Evolutionary conservation across 768 basidiomycete species (phyloP).

Genomic region (Leucocoprinus birnbaumii): DNA sequence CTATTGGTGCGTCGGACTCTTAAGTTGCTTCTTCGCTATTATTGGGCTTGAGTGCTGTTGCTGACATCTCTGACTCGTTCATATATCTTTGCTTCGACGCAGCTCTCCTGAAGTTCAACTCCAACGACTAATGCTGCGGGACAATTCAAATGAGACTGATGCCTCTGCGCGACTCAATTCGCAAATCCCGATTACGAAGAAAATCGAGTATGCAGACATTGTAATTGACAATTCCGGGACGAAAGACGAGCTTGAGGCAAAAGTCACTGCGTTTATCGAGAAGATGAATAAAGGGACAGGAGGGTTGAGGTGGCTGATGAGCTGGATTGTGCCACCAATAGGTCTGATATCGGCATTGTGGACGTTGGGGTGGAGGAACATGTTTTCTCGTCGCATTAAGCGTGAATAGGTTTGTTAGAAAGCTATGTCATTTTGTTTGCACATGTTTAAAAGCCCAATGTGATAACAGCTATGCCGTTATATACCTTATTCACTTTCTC

Average conservation of each 20-base stretch:
- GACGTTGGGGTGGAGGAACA: background rate
- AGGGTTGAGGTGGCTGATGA: slow-evolving; percentile 51
- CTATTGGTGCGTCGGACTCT: slow-evolving; percentile 71
- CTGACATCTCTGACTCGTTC: background rate
- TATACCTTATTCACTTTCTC: no score
- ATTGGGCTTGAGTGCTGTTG: background rate
- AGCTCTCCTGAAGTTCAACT: slow-evolving; percentile 86
- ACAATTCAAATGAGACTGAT: slow-evolving; percentile 59
- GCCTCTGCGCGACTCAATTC: slow-evolving; percentile 75
- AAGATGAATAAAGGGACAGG: slow-evolving; percentile 44
- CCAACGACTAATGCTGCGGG: slow-evolving; percentile 76
- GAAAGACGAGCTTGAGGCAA: slow-evolving; percentile 55
- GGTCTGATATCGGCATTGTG: slow-evolving; percentile 29
- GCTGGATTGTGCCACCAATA: slow-evolving; percentile 57
- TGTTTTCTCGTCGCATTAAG: background rate
- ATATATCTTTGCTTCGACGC: background rate
- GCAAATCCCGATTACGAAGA: slow-evolving; percentile 77
- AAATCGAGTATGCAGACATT: slow-evolving; percentile 80
- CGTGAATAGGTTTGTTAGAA: no score
- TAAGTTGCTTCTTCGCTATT: background rate
- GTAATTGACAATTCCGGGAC: slow-evolving; percentile 90
- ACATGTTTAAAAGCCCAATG: no score
- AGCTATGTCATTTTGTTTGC: no score
- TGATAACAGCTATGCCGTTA: no score
- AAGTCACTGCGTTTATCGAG: slow-evolving; percentile 47